A percentile compares a stretch with the other conserved stretches of the same genome.
These are phyloP conservation scores for Podaxis rugospora DNA, from an alignment of 768 basidiomycete genomes.

Conservation along the genomic window DNA sequence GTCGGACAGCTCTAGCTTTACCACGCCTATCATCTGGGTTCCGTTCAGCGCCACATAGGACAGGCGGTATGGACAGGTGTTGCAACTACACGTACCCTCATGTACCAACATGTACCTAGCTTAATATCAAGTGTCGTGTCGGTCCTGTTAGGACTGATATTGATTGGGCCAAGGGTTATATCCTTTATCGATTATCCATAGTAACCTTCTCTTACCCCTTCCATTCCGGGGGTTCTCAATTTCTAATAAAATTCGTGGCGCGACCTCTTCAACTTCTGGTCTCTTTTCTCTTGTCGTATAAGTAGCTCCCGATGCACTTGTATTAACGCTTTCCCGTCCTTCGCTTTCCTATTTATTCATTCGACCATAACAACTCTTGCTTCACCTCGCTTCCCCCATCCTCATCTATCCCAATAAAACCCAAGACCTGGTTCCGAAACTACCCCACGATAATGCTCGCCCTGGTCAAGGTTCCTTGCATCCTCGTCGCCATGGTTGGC, in stretches of 20 bases:
- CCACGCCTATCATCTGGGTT: too few species aligned
- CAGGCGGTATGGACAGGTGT: too few species aligned
- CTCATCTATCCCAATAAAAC: neutral
- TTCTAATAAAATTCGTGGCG: neutral
- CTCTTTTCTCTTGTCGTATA: neutral
- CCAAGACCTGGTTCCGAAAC: neutral
- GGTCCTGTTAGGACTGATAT: too few species aligned
- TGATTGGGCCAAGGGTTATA: too few species aligned
- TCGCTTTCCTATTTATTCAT: neutral
- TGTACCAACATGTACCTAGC: too few species aligned
- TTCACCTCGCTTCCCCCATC: neutral
- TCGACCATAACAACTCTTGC: neutral
- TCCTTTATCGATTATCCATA: too few species aligned
- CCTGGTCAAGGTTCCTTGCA: slow-evolving; percentile 38
- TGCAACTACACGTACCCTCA: too few species aligned
- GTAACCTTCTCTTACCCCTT: neutral
- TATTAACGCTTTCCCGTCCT: neutral
- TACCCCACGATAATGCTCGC: slow-evolving; percentile 17
- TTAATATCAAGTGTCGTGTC: too few species aligned
- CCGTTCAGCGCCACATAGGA: too few species aligned
- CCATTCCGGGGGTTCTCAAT: neutral
- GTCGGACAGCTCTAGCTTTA: too few species aligned
- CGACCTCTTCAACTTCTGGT: neutral
- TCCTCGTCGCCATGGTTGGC: slow-evolving; percentile 37
- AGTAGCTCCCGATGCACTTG: neutral